Conservation (phyloP, 768 basidiomycete species). For the Tulasnella sp. region DNA sequence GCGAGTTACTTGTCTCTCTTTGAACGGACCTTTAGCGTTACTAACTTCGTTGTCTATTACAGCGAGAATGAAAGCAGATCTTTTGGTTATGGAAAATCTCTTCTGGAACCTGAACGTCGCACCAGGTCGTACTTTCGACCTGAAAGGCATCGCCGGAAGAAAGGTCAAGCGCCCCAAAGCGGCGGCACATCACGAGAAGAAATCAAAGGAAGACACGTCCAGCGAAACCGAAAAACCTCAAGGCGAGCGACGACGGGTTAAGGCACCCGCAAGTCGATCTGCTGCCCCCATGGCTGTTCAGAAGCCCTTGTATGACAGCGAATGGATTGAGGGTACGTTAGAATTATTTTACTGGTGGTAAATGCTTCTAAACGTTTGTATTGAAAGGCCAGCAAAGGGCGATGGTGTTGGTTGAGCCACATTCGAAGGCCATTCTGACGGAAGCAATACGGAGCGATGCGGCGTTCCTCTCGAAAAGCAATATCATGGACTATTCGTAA, state of each 20-base stretch:
- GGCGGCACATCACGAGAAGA: background rate
- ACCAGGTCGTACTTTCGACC: constrained; percentile 51
- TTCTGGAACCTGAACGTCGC: constrained; percentile 58
- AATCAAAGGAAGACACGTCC: background rate
- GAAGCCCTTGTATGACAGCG: constrained; percentile 65
- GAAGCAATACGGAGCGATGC: constrained; percentile 61
- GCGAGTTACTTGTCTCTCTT: constrained; percentile 26
- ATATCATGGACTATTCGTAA: constrained; percentile 83
- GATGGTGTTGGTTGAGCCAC: constrained; percentile 52
- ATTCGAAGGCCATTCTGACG: constrained; percentile 59
- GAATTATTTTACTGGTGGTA: background rate
- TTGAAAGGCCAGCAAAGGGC: constrained; percentile 51
- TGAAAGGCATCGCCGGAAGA: constrained; percentile 73
- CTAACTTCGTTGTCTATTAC: no score
- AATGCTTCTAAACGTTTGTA: background rate
- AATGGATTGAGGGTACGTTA: constrained; percentile 66
- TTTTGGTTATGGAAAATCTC: constrained; percentile 78
- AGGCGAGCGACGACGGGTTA: background rate
- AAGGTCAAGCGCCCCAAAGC: constrained; percentile 40
- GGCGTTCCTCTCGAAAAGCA: constrained; percentile 59
- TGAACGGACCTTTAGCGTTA: background rate
- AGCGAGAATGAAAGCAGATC: constrained; percentile 44
- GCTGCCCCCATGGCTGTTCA: constrained; percentile 25
- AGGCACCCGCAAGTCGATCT: no score
- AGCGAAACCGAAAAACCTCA: background rate